Base-by-base conservation (phyloP, 345 rosid genomes). In the Murraya paniculata region DNA sequence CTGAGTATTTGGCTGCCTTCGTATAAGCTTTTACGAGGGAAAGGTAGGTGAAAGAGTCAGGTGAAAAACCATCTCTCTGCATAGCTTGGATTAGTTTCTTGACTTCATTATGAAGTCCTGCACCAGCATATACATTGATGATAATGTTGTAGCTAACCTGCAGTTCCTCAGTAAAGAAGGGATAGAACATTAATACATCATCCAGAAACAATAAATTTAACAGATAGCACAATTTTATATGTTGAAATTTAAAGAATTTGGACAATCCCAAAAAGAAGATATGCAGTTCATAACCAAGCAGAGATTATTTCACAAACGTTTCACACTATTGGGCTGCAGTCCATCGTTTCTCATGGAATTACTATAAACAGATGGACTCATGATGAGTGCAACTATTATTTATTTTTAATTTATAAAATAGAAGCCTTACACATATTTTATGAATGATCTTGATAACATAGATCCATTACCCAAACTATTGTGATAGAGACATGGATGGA, bases 81-180 rank as follows among this genome's bases (percentile, higher is more conserved):
- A 94, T 91, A 76, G 86, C 86, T 68, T 73, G 75, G 75, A 94
- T 56, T 83, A 88, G 90, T 71, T 86, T 77, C 80, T 88, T 77
- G 68, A 84, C 94, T 83, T 94, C 87, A 55, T 36, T 30, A 78
- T 80, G 75, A 28, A 84, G 88, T 77, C 90, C 89, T 7, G 66
- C 77, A n/a, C 62, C 53, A 45, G 92, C 90, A 76, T 87, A 92
- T 39, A 83, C 72, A 19, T 86, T 87, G 59, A 84, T 84, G 88
- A 92, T 84, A 82, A 90, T 88, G 79, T 91, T 91, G 89, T 91
- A 92, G 92, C 94, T 87, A 65, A 86, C 82, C 95, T 94, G 95
- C 88, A 81, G 55, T 75, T 39, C 28, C 71, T 59, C 62, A 74
- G 70, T 19, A 78, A 78, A 73, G 9, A 67, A 19, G 64, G 55